Evolutionary conservation across 345 rosid genomes (phyloP).

Genomic region (Nephelium lappaceum): DNA sequence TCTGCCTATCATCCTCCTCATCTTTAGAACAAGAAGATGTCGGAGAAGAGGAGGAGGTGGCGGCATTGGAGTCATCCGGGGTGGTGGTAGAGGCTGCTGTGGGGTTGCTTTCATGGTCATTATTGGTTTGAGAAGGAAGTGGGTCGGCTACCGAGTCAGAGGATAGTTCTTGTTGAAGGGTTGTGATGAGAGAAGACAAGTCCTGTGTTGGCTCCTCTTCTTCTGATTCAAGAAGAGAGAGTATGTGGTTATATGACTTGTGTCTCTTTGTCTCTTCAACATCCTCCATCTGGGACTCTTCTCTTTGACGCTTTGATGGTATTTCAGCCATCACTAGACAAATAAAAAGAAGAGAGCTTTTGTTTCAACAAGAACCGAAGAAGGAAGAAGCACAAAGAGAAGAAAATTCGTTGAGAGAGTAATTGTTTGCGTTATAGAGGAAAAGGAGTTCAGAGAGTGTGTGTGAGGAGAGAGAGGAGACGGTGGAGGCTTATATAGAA

Average conservation of each 20-base stretch:
- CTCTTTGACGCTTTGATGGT: slow-evolving; percentile 58
- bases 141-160: slow-evolving; percentile 25
- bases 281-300: slow-evolving; percentile 44
- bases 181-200: slow-evolving; percentile 51
- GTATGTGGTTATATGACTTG: slow-evolving; percentile 47
- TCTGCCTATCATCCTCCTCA: slow-evolving; percentile 44
- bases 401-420: no score
- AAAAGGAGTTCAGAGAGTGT: neutral
- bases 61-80: slow-evolving; percentile 17
- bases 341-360: neutral
- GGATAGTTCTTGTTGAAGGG: slow-evolving; percentile 60
- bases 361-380: no score
- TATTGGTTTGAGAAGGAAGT: neutral
- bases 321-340: slow-evolving; percentile 47
- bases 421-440: no score
- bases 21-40: slow-evolving; percentile 27
- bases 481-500: slow-evolving; percentile 52
- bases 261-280: slow-evolving; percentile 47
- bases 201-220: slow-evolving; percentile 56
- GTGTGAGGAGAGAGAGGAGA: neutral
- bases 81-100: slow-evolving; percentile 5
- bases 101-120: slow-evolving; percentile 22
- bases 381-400: neutral
- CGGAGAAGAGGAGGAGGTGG: slow-evolving; percentile 33
- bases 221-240: slow-evolving; percentile 52